Evolutionary conservation across 2,329 filamentous ascomycete genomes (phyloP), one percentile per base, ranked within the genome.

Genomic region (Botrytis fragariae): DNA sequence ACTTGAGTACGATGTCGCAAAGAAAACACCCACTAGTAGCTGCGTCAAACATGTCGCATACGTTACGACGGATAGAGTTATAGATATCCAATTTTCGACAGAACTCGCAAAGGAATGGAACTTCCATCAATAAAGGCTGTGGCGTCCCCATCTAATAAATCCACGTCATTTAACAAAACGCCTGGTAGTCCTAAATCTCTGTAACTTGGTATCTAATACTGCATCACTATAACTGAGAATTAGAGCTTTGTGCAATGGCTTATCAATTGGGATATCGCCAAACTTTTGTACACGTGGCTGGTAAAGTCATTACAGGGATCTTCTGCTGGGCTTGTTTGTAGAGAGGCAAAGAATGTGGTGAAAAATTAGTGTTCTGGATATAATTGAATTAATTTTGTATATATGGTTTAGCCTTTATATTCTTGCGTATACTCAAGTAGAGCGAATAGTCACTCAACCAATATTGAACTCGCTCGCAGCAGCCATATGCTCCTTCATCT

Each of bases 381-480:
- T 48, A 9, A 48, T 48, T 25, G 22, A 9, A 48, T 48, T 10
- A 25, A 12, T 25, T 48, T 48, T 25, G 1, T 4, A 12, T 48
- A 10, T 45, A 45, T 20, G 2, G 22, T 25, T 48, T 48, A 48
- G 45, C 8, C 35, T 14, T 37, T 51, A 7, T 20, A 51, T 51
- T 18, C 37, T 22, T 6, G 4, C 18, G 39, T 20, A 18, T 42
- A 42, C 16, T 57, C 20, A 57, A 42, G 12, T 42, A 4, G 0
- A 42, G n/a, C 10, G 18, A 16, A 14, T 3, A n/a, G 22, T 18
- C 3, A 69, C 25, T 80, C 73, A 91, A 25, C 90, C 90, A 80
- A 92, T 87, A 80, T 92, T 92, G 79, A 92, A 92, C 83, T 92
- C 90, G 76, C 86, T 86, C 32, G 89, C 87, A 74, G 85, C 85